phyloP scores from a whole-genome alignment of 306 rosid genomes.

The Arachis stenosperma region DNA sequence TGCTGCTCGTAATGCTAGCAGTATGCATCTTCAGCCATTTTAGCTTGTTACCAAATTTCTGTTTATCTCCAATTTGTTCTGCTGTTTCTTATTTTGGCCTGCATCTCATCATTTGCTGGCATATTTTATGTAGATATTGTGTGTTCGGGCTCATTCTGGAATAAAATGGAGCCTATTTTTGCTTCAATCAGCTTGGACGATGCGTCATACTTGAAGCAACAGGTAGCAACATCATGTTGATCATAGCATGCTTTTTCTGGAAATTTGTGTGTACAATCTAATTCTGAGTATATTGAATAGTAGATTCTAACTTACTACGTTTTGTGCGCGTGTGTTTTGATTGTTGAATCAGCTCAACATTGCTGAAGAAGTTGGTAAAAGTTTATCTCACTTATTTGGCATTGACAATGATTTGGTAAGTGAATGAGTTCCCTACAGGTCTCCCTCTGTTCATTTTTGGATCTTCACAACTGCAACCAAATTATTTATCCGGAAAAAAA shows the following conservation, averaged over 20 bases:
- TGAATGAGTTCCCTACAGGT: slow-evolving; percentile 16
- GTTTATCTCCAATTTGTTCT: slow-evolving; percentile 19
- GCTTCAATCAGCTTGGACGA: slow-evolving; percentile 68
- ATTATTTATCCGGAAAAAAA: slow-evolving; percentile 15
- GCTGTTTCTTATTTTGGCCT: slow-evolving; percentile 16
- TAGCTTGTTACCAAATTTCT: slow-evolving; percentile 8
- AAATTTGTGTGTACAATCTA: slow-evolving; percentile 23
- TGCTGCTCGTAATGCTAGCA: slow-evolving; percentile 67
- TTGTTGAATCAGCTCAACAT: slow-evolving; percentile 63
- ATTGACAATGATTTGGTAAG: slow-evolving; percentile 64
- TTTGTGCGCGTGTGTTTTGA: neutral
- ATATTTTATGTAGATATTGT: slow-evolving; percentile 61
- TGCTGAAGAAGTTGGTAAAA: slow-evolving; percentile 66
- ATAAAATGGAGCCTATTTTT: slow-evolving; percentile 72
- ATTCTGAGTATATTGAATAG: slow-evolving; percentile 16
- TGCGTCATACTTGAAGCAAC: slow-evolving; percentile 70
- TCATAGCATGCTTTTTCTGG: slow-evolving; percentile 13
- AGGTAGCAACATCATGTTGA: slow-evolving; percentile 59
- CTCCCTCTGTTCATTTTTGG: slow-evolving; percentile 23
- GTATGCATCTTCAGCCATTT: slow-evolving; percentile 59
- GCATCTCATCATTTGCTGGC: slow-evolving; percentile 39
- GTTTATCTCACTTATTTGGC: slow-evolving; percentile 63
- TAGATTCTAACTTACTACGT: slow-evolving; percentile 39
- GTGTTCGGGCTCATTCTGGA: slow-evolving; percentile 81
- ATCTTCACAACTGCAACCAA: slow-evolving; percentile 27